Base-by-base conservation (phyloP, 1,284 basidiomycete genomes). In the Laetiporus sulphureus region DNA sequence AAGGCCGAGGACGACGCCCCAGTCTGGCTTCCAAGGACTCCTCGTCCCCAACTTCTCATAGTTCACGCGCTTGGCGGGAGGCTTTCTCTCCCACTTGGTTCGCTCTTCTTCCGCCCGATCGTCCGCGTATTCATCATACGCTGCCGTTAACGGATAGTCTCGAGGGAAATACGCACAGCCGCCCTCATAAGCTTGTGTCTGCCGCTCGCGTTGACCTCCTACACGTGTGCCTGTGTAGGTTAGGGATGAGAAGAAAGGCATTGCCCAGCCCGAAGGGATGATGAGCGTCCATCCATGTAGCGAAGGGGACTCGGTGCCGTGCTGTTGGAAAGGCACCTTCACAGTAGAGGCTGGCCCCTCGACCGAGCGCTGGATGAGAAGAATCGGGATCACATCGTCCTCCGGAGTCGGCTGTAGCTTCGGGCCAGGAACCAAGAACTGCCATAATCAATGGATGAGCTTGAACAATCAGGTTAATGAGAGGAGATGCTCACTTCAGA, bases 211-310 rank as follows among this genome's bases (percentile, higher is more conserved):
- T 52, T 92, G 79, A 1, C 92, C 92, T 2, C 73, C 84, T 6
- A 93, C 73, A 3, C 89, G 81, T 0, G 85, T 86, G 18, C 84
- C 83, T 1, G 91, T 90, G 61, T 81, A 80, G 6, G 75, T 71
- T 32, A 97, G 73, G 0, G 91, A 92, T 20, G 73, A 73, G 47
- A 90, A 78, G 62, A 96, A 89, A 1, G 91, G 71, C 83, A 91
- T 92, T 1, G 76, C 72, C 91, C 91, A 97, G 7, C 89, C 89
- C 1, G 77, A 69, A 1, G 93, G 92, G 23, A 94, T 62, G 20
- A 94, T 67, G 4, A 97, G 65, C 2, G 81, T 90, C 83, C 85
- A 95, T 25, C 91, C 91, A 52, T 92, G 79, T 24, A 90, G 66
- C 0, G 72, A 64, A 47, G 63, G 51, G 21, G 51, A 48, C 30